These are phyloP conservation scores for Hydnomerulius pinastri DNA, from an alignment of 768 basidiomycete genomes.

Conservation along the genomic window DNA sequence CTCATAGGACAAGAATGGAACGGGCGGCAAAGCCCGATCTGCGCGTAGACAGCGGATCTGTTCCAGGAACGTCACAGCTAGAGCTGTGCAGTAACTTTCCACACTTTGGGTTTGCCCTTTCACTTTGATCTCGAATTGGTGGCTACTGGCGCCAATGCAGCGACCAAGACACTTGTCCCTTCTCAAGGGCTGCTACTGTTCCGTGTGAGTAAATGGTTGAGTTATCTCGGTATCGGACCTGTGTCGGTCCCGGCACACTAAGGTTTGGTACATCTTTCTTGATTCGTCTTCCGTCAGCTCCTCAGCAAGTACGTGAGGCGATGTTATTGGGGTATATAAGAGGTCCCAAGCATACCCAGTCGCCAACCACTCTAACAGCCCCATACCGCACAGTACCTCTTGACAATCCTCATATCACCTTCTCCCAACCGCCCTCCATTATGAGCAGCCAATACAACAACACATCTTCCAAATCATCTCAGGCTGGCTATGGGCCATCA, in stretches of 20 bases:
- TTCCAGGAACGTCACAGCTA: slow-evolving; percentile 5
- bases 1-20: too few species aligned
- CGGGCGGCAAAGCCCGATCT: slow-evolving; percentile 7
- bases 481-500: slow-evolving; percentile 17
- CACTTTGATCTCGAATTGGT: not conserved
- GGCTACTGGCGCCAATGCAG: slow-evolving; percentile 8
- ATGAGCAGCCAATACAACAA: slow-evolving; percentile 31
- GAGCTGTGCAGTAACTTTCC: slow-evolving; percentile 19
- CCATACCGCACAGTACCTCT: not conserved
- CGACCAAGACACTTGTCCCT: slow-evolving; percentile 12
- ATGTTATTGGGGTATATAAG: slow-evolving; percentile 33
- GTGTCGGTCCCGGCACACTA: slow-evolving; percentile 33
- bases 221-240: slow-evolving; percentile 22
- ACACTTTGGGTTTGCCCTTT: too few species aligned
- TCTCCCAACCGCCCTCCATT: not conserved
- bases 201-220: slow-evolving; percentile 20
- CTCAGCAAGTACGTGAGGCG: slow-evolving; percentile 22
- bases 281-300: slow-evolving; percentile 18
- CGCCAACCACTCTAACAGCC: not conserved
- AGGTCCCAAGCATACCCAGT: slow-evolving; percentile 4
- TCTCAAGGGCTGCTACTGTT: slow-evolving; percentile 8
- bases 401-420: not conserved
- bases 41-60: slow-evolving; percentile 14
- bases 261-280: slow-evolving; percentile 19
- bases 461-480: slow-evolving; percentile 14